Evolutionary conservation across 768 basidiomycete genomes (phyloP).

Genomic region (Psilocybe cyanescens): DNA sequence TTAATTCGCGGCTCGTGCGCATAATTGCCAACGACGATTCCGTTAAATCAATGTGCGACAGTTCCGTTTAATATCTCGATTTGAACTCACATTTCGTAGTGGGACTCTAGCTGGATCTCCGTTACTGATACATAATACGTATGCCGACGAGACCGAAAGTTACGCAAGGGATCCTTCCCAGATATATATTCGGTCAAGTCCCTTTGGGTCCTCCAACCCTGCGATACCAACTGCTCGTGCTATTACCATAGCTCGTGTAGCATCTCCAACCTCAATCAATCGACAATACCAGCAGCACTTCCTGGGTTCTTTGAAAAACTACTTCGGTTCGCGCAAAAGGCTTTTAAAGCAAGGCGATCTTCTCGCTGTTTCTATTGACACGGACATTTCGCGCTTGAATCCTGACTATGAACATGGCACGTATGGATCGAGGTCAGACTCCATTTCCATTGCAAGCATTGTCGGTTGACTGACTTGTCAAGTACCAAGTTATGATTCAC

Average conservation of each 20-base stretch:
- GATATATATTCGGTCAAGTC: conserved; percentile 52
- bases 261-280: conserved; percentile 72
- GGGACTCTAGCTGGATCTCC: conserved; percentile 49
- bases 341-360: conserved; percentile 78
- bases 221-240: conserved; percentile 68
- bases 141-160: conserved; percentile 29
- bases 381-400: conserved; percentile 39
- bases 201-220: conserved; percentile 63
- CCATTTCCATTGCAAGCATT: background rate
- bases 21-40: conserved; percentile 55
- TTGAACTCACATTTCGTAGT: conserved; percentile 28
- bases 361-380: conserved; percentile 65
- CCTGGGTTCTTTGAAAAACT: conserved; percentile 60
- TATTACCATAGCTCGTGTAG: conserved; percentile 80
- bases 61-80: conserved; percentile 1
- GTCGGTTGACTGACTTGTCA: conserved; percentile 4
- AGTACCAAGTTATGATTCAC: conserved; percentile 21
- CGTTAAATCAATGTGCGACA: conserved; percentile 38
- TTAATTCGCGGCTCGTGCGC: conserved; percentile 56
- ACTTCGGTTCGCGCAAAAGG: conserved; percentile 58
- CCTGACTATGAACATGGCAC: conserved; percentile 25
- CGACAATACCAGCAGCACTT: conserved; percentile 66
- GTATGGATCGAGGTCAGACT: conserved; percentile 26
- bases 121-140: conserved; percentile 57
- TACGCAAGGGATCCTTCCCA: conserved; percentile 16